These are phyloP conservation scores for Umbilicaria muhlenbergii DNA, from an alignment of 495 filamentous ascomycete species.

Conservation along the genomic window DNA sequence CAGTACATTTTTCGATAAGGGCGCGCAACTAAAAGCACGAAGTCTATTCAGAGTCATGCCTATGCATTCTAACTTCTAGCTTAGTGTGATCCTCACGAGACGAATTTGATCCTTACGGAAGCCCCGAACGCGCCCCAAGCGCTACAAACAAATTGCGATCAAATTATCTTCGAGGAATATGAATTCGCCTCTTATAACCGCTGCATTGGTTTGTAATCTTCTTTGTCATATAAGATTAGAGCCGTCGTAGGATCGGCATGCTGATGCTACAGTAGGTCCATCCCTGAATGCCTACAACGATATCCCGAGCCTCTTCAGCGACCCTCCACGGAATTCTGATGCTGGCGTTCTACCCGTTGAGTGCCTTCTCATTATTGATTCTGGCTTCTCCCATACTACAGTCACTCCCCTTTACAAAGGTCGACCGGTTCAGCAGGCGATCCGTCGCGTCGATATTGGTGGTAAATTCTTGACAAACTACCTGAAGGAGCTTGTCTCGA, in stretches of 20 bases:
- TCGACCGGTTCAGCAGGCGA: slow-evolving; percentile 59
- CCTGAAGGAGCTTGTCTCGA: slow-evolving; percentile 75
- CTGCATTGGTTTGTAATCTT: slow-evolving; percentile 42
- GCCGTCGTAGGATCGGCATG: background rate
- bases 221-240: background rate
- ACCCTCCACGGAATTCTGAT: slow-evolving; percentile 22
- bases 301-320: slow-evolving; percentile 43
- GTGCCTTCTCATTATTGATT: slow-evolving; percentile 75
- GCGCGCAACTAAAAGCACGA: slow-evolving; percentile 21
- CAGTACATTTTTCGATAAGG: slow-evolving; percentile 62
- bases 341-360: slow-evolving; percentile 45
- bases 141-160: slow-evolving; percentile 79
- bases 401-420: slow-evolving; percentile 74
- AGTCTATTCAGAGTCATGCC: background rate
- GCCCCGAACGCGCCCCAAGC: slow-evolving; percentile 72
- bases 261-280: slow-evolving; percentile 34
- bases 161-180: slow-evolving; percentile 96
- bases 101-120: slow-evolving; percentile 72
- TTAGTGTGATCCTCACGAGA: slow-evolving; percentile 61
- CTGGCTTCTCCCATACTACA: slow-evolving; percentile 88
- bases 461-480: slow-evolving; percentile 93
- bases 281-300: slow-evolving; percentile 78
- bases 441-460: slow-evolving; percentile 79
- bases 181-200: slow-evolving; percentile 80
- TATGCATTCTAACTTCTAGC: background rate